A percentile compares a stretch with the other conserved stretches of the same genome.
phyloP scores from a whole-genome alignment of 495 filamentous ascomycete species.

The Aspergillus biplanus region DNA sequence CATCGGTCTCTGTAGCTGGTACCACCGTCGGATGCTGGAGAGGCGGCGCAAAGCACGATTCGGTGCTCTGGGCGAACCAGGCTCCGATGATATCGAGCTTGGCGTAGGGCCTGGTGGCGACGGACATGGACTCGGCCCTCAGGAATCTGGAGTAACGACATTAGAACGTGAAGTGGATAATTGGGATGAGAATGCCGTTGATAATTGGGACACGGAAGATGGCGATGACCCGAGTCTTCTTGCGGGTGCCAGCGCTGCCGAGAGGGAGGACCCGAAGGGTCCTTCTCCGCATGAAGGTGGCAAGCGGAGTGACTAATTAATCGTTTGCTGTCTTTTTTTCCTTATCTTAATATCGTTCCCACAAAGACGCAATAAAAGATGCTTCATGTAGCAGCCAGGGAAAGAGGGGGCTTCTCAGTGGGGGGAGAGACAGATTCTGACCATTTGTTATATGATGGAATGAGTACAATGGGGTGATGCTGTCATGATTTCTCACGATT shows the following conservation, averaged over 20 bases:
- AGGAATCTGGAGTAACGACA: constrained; percentile 57
- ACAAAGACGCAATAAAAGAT: too few species aligned
- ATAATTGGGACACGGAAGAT: constrained; percentile 72
- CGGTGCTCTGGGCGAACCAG: constrained; percentile 65
- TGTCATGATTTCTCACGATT: constrained; percentile 1
- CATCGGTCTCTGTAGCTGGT: constrained; percentile 79
- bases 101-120: constrained; percentile 56
- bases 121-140: constrained; percentile 59
- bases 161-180: constrained; percentile 78
- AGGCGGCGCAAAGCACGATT: constrained; percentile 74
- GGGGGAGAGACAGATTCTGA: neutral
- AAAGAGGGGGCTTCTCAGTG: neutral
- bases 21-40: constrained; percentile 94
- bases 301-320: constrained; percentile 31
- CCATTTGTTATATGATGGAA: neutral
- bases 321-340: neutral
- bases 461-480: neutral
- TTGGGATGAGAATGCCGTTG: constrained; percentile 81
- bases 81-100: constrained; percentile 57
- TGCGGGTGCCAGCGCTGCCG: constrained; percentile 12
- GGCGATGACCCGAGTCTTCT: constrained; percentile 25
- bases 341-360: neutral
- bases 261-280: constrained; percentile 14
- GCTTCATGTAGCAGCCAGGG: too few species aligned
- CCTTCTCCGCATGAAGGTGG: constrained; percentile 18